These are phyloP conservation scores for Acanthamoeba healyi DNA, from an alignment of 208 protist species.

Conservation along the genomic window DNA sequence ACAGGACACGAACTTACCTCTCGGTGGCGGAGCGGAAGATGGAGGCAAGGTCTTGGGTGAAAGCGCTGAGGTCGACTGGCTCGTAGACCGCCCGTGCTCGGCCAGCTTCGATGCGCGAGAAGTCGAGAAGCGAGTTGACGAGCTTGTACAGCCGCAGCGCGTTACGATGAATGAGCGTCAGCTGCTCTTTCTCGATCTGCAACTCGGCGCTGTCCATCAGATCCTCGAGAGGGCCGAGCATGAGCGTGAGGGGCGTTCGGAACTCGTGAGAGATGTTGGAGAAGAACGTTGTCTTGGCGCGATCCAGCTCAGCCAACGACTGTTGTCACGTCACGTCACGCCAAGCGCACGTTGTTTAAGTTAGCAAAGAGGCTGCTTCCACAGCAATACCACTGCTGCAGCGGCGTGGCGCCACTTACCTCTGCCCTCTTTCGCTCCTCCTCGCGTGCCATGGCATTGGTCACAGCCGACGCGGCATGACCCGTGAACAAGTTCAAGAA, in stretches of 20 bases:
- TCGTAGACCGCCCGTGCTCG: slow-evolving; percentile 71
- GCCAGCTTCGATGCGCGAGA: slow-evolving; percentile 79
- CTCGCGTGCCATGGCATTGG: slow-evolving; percentile 34
- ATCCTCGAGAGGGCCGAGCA: slow-evolving; percentile 77
- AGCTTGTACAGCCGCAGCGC: slow-evolving; percentile 73
- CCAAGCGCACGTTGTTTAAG: background rate
- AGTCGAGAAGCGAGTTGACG: slow-evolving; percentile 79
- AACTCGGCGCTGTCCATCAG: slow-evolving; percentile 64
- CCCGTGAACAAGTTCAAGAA: slow-evolving; percentile 49
- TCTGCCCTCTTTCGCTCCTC: slow-evolving; percentile 62
- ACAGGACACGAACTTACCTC: background rate
- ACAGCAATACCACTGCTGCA: too few species aligned
- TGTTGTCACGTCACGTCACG: background rate
- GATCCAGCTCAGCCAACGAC: slow-evolving; percentile 77
- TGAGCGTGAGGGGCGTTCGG: slow-evolving; percentile 78
- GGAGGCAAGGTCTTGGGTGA: slow-evolving; percentile 71
- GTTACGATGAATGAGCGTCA: slow-evolving; percentile 53
- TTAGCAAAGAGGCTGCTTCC: background rate
- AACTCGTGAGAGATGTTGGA: slow-evolving; percentile 81
- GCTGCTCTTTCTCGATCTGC: slow-evolving; percentile 59
- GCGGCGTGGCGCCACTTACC: too few species aligned
- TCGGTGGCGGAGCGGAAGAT: slow-evolving; percentile 67
- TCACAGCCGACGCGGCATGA: slow-evolving; percentile 28
- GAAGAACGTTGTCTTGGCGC: slow-evolving; percentile 79
- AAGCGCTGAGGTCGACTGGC: slow-evolving; percentile 77